Evolutionary conservation across 2,329 filamentous ascomycete genomes (phyloP).

Genomic region (Ophiostoma ulmi): DNA sequence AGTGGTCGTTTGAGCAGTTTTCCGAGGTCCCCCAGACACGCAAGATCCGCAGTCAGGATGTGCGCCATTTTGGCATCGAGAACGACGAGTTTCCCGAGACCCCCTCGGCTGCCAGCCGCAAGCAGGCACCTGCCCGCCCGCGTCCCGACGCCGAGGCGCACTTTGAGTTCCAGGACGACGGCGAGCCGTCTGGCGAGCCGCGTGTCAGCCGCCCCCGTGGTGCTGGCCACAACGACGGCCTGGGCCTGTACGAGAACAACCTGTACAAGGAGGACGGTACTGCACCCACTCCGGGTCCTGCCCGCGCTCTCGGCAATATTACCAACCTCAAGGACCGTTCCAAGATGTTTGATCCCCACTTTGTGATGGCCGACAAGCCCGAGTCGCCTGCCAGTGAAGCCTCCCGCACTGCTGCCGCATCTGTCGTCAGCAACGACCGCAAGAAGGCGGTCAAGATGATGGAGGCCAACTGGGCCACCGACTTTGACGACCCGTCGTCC

Average conservation of each 20-base stretch:
- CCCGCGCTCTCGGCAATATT: conserved; percentile 56
- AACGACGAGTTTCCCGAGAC: conserved; percentile 55
- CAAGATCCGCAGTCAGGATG: conserved; percentile 58
- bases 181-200: conserved; percentile 50
- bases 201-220: conserved; percentile 47
- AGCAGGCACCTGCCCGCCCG: conserved; percentile 57
- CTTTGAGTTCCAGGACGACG: conserved; percentile 78
- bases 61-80: conserved; percentile 74
- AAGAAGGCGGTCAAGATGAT: conserved; percentile 69
- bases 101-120: conserved; percentile 44
- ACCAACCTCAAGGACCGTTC: conserved; percentile 68
- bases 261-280: conserved; percentile 57
- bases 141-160: conserved; percentile 77
- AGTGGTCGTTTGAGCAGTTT: conserved; percentile 89
- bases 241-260: conserved; percentile 72
- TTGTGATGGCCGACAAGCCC: conserved; percentile 66
- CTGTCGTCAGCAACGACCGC: conserved; percentile 52
- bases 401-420: conserved; percentile 31
- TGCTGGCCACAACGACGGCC: conserved; percentile 59
- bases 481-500: conserved; percentile 43
- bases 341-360: conserved; percentile 75
- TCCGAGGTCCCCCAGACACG: conserved; percentile 64
- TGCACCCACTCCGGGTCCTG: conserved; percentile 35
- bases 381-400: conserved; percentile 36
- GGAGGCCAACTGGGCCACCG: conserved; percentile 57